Conservation (phyloP, 2,329 filamentous ascomycete genomes). For the Venturia aucupariae region DNA sequence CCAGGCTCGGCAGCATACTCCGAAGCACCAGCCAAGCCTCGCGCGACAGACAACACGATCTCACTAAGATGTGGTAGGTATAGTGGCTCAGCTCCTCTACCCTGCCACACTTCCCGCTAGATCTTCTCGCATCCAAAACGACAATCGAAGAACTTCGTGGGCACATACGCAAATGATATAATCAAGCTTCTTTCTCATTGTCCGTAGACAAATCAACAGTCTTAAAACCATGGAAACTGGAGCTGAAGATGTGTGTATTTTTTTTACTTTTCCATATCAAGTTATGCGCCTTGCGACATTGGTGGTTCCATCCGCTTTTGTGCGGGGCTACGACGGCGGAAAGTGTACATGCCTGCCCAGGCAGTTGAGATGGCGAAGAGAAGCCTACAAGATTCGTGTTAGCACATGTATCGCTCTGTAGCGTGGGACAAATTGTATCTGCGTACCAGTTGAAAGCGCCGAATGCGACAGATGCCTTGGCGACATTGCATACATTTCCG, state of each 20-base stretch:
- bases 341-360: conserved; percentile 13
- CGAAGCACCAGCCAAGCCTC: not conserved
- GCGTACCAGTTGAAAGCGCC: conserved; percentile 54
- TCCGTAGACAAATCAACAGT: not conserved
- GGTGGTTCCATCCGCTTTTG: conserved; percentile 1
- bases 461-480: conserved; percentile 57
- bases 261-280: not conserved
- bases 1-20: not conserved
- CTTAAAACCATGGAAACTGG: not conserved
- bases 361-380: conserved; percentile 14
- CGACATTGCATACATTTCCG: conserved; percentile 46
- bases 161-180: not conserved
- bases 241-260: conserved; percentile 7
- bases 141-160: not conserved
- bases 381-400: not conserved
- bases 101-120: not conserved
- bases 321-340: conserved; percentile 1
- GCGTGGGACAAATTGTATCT: not conserved
- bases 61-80: not conserved
- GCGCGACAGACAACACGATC: not conserved
- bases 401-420: not conserved
- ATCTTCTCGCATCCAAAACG: not conserved
- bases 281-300: conserved; percentile 9
- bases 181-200: conserved; percentile 4
- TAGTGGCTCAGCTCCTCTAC: not conserved